These are phyloP conservation scores for Volvox reticuliferus DNA, from an alignment of 139 green algal species.

Conservation along the genomic window DNA sequence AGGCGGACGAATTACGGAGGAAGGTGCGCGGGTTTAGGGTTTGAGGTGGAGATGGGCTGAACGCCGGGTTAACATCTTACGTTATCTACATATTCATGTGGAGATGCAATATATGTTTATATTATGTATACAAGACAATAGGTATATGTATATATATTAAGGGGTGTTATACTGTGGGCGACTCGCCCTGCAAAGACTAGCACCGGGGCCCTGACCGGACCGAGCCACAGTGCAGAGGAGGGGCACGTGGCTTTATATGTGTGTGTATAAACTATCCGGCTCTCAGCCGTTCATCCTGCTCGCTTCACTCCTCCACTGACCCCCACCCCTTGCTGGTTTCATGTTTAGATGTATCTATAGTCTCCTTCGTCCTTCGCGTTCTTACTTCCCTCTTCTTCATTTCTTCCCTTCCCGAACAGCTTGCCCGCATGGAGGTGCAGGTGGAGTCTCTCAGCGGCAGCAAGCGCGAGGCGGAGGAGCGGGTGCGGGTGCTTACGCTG, in stretches of 20 bases:
- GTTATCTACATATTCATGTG: too few species aligned
- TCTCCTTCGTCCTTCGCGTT: neutral
- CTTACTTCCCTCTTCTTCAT: neutral
- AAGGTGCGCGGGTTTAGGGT: neutral
- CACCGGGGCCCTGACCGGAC: too few species aligned
- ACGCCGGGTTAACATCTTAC: neutral
- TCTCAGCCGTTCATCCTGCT: neutral
- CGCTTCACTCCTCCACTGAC: neutral
- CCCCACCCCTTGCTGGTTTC: neutral
- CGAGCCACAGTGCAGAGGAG: too few species aligned
- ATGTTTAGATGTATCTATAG: too few species aligned
- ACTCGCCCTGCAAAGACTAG: too few species aligned
- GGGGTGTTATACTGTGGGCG: too few species aligned
- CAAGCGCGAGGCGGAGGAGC: slow-evolving; percentile 28
- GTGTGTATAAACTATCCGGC: too few species aligned
- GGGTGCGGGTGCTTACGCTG: neutral
- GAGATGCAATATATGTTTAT: too few species aligned
- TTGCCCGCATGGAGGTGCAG: slow-evolving; percentile 16
- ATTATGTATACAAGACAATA: too few species aligned
- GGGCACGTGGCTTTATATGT: too few species aligned
- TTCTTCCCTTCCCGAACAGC: neutral
- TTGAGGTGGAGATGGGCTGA: neutral
- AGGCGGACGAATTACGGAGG: neutral
- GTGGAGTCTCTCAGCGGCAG: neutral
- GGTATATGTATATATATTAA: too few species aligned